Evolutionary conservation across 1,284 basidiomycete species (phyloP), one percentile per base, ranked within the genome.

Genomic region (Microbotryum scabiosae): DNA sequence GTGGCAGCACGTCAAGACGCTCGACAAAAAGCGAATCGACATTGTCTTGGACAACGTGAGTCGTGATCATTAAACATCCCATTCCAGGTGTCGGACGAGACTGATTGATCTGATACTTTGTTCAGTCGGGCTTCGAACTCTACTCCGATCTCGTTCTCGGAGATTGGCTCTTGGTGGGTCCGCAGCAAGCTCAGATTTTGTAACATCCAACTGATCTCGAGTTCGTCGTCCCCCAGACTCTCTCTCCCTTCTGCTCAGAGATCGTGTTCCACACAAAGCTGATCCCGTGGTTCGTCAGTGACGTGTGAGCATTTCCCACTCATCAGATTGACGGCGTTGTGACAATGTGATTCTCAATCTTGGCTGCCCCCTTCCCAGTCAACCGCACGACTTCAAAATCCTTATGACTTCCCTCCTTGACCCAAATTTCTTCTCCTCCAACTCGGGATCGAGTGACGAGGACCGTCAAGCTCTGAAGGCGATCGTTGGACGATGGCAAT

Each of bases 61-160:
- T 4, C 18, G 2, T 16, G 21, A 14, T 36, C 30, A 14, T 44
- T 48, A 25, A n/a, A 2, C n/a, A 10, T 20, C 47, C 20, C 16
- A 12, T 21, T 25, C 8, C 14, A 5, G 48, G 21, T 21, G 23
- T 49, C 12, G 48, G 14, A 14, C n/a, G 9, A 14, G 21, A 30
- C 14, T 46, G 44, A 9, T 5, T 18, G 12, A 30, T 10, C 9
- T 23, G 0, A 26, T 18, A 4, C 21, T 5, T 18, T 56, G 46
- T 30, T 23, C 49, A 91, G 89, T 56, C 88, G 70, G 90, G 90
- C 2, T 97, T 97, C 67, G 93, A 97, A 87, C 79, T 97, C 18
- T 92, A 90, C 75, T 96, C 93, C 2, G 96, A 97, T 73, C 77
- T 97, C 36, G 84, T 97, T 23, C 85, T 98, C 66, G 94, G 93